Evolutionary conservation across 371 early-diverging fungal species (phyloP).

Genomic region (Mucor saturninus): DNA sequence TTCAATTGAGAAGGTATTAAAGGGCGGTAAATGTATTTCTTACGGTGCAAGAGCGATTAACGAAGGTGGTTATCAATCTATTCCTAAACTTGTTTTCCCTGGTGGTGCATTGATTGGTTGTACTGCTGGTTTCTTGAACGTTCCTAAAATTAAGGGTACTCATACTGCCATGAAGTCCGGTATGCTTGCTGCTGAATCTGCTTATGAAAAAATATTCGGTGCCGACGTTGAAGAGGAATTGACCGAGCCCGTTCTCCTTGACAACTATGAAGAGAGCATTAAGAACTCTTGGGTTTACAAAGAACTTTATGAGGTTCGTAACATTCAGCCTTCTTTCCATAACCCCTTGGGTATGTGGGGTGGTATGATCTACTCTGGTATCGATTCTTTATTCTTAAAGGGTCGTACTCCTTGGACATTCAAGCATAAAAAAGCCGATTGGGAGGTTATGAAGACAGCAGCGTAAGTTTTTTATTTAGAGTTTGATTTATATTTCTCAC

Average conservation of each 20-base stretch:
- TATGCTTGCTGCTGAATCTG: slow-evolving; percentile 88
- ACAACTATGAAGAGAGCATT: slow-evolving; percentile 81
- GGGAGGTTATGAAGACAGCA: slow-evolving; percentile 77
- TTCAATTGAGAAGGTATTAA: slow-evolving; percentile 74
- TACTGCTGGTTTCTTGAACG: slow-evolving; percentile 96
- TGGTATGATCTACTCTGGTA: slow-evolving; percentile 87
- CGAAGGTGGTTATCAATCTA: slow-evolving; percentile 94
- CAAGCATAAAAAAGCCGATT: slow-evolving; percentile 87
- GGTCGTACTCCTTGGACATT: slow-evolving; percentile 95
- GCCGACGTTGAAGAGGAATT: slow-evolving; percentile 26
- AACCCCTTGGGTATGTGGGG: slow-evolving; percentile 86
- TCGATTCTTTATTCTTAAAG: slow-evolving; percentile 87
- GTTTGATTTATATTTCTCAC: slow-evolving; percentile 5
- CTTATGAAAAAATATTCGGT: slow-evolving; percentile 69
- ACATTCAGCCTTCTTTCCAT: slow-evolving; percentile 95
- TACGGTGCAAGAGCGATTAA: slow-evolving; percentile 97
- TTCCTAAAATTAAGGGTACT: slow-evolving; percentile 98
- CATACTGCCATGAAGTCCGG: slow-evolving; percentile 99
- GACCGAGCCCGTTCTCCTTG: slow-evolving; percentile 51
- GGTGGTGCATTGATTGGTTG: slow-evolving; percentile 97
- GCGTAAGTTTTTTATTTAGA: slow-evolving; percentile 37
- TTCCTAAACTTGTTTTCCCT: slow-evolving; percentile 94
- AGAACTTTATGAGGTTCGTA: slow-evolving; percentile 91
- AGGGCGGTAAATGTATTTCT: slow-evolving; percentile 91
- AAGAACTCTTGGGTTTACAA: slow-evolving; percentile 92